phyloP scores from a whole-genome alignment of 306 rosid species.

The Castanospermum australe region DNA sequence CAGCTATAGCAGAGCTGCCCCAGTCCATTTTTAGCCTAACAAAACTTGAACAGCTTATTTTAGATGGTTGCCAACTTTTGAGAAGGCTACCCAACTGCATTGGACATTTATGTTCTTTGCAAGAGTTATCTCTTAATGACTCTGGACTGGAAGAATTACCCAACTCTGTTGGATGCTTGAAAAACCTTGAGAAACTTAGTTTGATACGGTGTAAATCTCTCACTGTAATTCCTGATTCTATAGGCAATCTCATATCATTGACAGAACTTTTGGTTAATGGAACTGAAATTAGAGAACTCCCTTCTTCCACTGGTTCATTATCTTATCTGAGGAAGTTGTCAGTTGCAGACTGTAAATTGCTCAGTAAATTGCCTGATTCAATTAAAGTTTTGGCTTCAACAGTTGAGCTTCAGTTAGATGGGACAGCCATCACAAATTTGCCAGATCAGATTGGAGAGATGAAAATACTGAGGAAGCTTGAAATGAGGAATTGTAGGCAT shows the following conservation, averaged over 20 bases:
- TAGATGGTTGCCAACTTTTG: constrained; percentile 38
- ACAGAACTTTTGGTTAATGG: constrained; percentile 14
- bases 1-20: constrained; percentile 47
- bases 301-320: constrained; percentile 52
- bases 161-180: constrained; percentile 46
- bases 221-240: constrained; percentile 47
- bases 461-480: constrained; percentile 52
- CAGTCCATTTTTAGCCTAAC: constrained; percentile 47
- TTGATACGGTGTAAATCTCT: constrained; percentile 48
- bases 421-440: constrained; percentile 46
- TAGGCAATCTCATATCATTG: constrained; percentile 43
- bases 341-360: constrained; percentile 33
- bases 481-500: constrained; percentile 44
- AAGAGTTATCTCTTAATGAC: constrained; percentile 38
- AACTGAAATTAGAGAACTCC: constrained; percentile 47
- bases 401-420: constrained; percentile 45
- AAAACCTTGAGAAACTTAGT: constrained; percentile 56
- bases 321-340: constrained; percentile 38
- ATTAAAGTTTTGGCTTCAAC: constrained; percentile 40
- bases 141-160: constrained; percentile 56
- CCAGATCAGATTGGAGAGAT: constrained; percentile 58
- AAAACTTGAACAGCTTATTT: constrained; percentile 43
- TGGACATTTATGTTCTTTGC: constrained; percentile 50
- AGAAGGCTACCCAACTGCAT: constrained; percentile 48
- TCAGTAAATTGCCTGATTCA: constrained; percentile 43